Percentiles rank a stretch among this genome's conserved stretches.
phyloP scores from a whole-genome alignment of 2,329 filamentous ascomycete species.

The Beauveria australis region DNA sequence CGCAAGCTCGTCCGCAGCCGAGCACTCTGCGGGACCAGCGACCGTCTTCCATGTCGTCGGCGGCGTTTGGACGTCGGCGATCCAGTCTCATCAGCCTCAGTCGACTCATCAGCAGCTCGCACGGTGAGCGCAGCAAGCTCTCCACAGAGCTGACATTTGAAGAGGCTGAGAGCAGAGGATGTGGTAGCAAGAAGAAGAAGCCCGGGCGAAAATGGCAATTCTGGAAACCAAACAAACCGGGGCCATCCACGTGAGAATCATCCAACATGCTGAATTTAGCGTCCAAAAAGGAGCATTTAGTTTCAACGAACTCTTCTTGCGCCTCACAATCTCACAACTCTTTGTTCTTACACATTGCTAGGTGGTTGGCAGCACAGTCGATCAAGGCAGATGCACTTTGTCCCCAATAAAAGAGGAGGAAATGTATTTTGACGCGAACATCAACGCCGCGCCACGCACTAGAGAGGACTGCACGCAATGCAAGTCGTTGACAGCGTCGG shows the following conservation, averaged over 20 bases:
- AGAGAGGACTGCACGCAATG: neutral
- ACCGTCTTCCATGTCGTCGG: slow-evolving; percentile 53
- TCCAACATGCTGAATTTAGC: neutral
- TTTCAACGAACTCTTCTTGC: neutral
- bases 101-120: slow-evolving; percentile 65
- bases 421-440: neutral
- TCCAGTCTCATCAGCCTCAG: slow-evolving; percentile 71
- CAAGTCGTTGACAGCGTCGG: neutral
- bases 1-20: slow-evolving; percentile 39
- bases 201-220: slow-evolving; percentile 71
- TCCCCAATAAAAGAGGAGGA: neutral
- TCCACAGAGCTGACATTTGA: slow-evolving; percentile 58
- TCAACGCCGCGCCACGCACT: neutral
- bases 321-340: neutral
- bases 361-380: neutral
- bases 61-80: slow-evolving; percentile 59
- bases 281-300: neutral
- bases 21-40: slow-evolving; percentile 45
- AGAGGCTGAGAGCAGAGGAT: slow-evolving; percentile 46
- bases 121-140: slow-evolving; percentile 67
- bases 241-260: slow-evolving; percentile 19
- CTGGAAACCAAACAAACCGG: slow-evolving; percentile 56
- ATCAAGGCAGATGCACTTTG: neutral
- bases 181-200: slow-evolving; percentile 58
- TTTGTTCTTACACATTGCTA: neutral